Evolutionary conservation across 257 asterid species (phyloP).

Genomic region (Solanum dulcamara): DNA sequence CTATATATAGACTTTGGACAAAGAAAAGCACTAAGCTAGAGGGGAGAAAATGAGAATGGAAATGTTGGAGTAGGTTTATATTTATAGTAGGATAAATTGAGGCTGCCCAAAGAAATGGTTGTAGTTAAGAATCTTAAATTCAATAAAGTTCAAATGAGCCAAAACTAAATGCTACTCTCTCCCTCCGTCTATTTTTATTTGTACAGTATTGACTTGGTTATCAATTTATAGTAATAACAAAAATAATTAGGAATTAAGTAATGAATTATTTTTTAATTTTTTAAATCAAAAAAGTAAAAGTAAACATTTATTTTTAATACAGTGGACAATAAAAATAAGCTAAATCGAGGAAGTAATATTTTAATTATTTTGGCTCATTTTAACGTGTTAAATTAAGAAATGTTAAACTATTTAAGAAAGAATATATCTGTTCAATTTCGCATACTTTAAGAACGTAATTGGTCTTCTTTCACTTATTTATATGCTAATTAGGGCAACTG

Average conservation of each 20-base stretch:
- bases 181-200: background rate
- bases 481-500: too few relatives aligned
- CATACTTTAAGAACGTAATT: background rate
- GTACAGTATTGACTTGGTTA: too few relatives aligned
- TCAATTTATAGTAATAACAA: too few relatives aligned
- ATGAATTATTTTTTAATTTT: background rate
- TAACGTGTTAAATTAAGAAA: background rate
- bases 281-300: background rate
- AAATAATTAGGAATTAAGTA: too few relatives aligned
- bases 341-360: background rate
- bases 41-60: background rate
- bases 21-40: background rate
- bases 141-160: constrained; percentile 2
- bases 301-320: background rate
- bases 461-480: background rate
- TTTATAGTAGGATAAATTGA: constrained; percentile 4
- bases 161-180: too few relatives aligned
- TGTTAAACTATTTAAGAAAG: background rate
- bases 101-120: constrained; percentile 26
- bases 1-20: background rate
- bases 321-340: too few relatives aligned
- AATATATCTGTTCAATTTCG: background rate
- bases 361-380: background rate
- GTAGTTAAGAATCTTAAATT: constrained; percentile 9
- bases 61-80: constrained; percentile 10